phyloP scores from a whole-genome alignment of 345 rosid genomes.

The Bretschneidera sinensis region DNA sequence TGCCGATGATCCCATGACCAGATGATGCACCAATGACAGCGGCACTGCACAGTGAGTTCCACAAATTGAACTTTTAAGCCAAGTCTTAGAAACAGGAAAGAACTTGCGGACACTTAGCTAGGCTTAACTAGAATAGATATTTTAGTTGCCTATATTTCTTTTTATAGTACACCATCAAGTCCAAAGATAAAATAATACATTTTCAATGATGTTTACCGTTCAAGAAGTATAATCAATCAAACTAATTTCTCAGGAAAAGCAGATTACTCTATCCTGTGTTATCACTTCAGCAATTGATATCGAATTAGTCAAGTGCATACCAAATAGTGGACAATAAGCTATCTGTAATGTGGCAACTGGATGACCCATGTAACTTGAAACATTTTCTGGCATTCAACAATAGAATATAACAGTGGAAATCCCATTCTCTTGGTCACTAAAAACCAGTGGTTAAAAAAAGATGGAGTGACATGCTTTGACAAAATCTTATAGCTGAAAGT shows the following conservation, averaged over 20 bases:
- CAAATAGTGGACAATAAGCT: background rate
- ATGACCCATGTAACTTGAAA: background rate
- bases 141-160: background rate
- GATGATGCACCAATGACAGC: constrained; percentile 38
- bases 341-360: too few relatives aligned
- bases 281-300: background rate
- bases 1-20: constrained; percentile 72
- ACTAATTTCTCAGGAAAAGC: background rate
- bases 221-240: background rate
- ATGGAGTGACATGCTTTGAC: too few relatives aligned
- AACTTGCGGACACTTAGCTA: constrained; percentile 1
- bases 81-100: constrained; percentile 2
- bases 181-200: background rate
- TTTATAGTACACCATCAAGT: background rate
- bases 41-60: constrained; percentile 44
- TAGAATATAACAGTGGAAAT: background rate
- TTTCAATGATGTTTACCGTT: background rate
- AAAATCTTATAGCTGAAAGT: constrained; percentile 1
- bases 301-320: background rate
- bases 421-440: background rate
- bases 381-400: background rate
- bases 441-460: background rate
- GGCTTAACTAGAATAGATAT: background rate
- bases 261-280: background rate
- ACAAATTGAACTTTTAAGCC: background rate